Evolutionary conservation across 1,284 basidiomycete species (phyloP).

Genomic region (Ustilago esculenta): DNA sequence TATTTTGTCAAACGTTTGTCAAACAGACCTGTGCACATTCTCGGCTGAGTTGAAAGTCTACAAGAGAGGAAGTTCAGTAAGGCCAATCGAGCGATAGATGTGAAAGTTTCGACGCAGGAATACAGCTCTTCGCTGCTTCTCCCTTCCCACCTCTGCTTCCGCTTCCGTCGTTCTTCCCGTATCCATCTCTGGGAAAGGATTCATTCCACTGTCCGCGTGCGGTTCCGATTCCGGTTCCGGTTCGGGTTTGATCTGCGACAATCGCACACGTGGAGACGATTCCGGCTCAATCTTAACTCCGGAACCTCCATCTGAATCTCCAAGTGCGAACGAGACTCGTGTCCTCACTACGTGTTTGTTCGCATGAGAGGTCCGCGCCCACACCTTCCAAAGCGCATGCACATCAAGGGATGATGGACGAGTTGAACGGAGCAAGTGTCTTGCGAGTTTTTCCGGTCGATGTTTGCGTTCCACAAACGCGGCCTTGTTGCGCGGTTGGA

Average conservation of each 20-base stretch:
- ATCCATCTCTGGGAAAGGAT: no score
- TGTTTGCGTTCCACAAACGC: conserved; percentile 9
- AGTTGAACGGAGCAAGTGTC: conserved; percentile 3
- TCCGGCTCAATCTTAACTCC: conserved; percentile 21
- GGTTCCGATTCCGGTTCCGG: conserved; percentile 3
- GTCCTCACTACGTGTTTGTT: background rate
- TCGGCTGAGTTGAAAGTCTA: background rate
- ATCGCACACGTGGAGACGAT: no score
- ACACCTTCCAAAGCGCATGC: conserved; percentile 23
- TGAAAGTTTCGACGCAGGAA: conserved; percentile 37
- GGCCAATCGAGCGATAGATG: conserved; percentile 17
- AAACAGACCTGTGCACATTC: no score
- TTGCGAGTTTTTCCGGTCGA: conserved; percentile 10
- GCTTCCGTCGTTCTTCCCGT: no score
- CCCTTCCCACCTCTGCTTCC: background rate
- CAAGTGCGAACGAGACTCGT: no score
- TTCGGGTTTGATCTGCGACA: background rate
- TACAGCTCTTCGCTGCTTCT: conserved; percentile 1
- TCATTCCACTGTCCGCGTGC: no score
- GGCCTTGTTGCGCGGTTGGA: background rate
- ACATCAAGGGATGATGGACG: conserved; percentile 16
- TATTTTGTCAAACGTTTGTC: no score
- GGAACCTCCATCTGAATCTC: no score
- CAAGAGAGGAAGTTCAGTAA: conserved; percentile 16
- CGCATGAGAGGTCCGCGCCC: conserved; percentile 21